phyloP scores from a whole-genome alignment of 148 eudicot genomes.

The Rhododendron vialii region DNA sequence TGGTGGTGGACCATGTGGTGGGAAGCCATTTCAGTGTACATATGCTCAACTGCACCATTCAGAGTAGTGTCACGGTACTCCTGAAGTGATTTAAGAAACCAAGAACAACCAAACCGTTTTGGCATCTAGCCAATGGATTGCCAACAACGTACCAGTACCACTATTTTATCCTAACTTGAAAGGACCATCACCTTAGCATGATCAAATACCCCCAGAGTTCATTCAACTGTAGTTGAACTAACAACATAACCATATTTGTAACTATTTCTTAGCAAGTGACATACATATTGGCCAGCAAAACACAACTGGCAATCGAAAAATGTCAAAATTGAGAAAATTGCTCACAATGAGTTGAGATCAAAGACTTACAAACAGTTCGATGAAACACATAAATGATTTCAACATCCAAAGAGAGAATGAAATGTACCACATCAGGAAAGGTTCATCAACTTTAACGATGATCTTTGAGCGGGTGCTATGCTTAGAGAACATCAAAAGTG shows the following conservation, averaged over 20 bases:
- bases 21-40: conserved; percentile 90
- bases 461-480: neutral
- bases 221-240: neutral
- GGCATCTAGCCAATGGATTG: neutral
- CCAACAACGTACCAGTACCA: neutral
- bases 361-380: neutral
- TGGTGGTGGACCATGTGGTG: conserved; percentile 72
- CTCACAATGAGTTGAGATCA: neutral
- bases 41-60: conserved; percentile 77
- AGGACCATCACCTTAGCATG: neutral
- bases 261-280: neutral
- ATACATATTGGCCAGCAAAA: neutral
- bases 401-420: neutral
- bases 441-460: neutral
- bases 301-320: neutral
- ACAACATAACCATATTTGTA: neutral
- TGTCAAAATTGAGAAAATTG: neutral
- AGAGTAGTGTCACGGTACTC: conserved; percentile 78
- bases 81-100: conserved; percentile 8
- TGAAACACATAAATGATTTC: neutral
- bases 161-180: neutral
- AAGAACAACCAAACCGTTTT: neutral
- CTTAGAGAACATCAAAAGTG: neutral
- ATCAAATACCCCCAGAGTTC: neutral
- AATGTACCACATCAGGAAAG: neutral